Conservation (phyloP, 2,329 filamentous ascomycete genomes). For the Aspergillus phoenicis region DNA sequence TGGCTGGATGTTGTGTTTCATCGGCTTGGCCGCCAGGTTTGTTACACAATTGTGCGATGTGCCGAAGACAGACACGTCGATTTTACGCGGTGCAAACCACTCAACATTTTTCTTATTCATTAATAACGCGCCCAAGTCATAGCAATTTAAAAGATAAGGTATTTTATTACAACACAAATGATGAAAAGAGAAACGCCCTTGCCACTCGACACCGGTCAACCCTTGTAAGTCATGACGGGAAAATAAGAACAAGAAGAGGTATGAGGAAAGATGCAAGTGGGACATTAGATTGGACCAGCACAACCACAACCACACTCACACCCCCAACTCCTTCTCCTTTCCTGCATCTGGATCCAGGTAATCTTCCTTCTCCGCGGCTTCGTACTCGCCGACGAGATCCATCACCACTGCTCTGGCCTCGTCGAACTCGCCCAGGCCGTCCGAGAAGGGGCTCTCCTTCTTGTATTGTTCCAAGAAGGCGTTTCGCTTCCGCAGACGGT, state of each 20-base stretch:
- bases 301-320: constrained; percentile 17
- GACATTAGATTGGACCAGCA: not conserved
- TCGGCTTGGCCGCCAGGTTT: not conserved
- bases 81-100: no score
- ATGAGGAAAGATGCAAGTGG: constrained; percentile 5
- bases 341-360: constrained; percentile 77
- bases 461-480: constrained; percentile 97
- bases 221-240: constrained; percentile 18
- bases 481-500: constrained; percentile 91
- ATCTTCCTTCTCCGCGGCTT: constrained; percentile 86
- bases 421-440: constrained; percentile 92
- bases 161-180: not conserved
- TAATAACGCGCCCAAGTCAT: constrained; percentile 10
- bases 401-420: constrained; percentile 89
- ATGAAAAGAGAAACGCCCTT: constrained; percentile 20
- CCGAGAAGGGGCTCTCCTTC: constrained; percentile 88
- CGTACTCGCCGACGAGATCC: constrained; percentile 91
- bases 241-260: constrained; percentile 14
- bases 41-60: not conserved
- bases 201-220: constrained; percentile 22
- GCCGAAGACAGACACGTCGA: not conserved
- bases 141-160: constrained; percentile 4
- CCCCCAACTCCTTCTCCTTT: constrained; percentile 40
- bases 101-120: not conserved
- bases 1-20: not conserved